Percentiles rank a stretch among this genome's conserved stretches.
These are phyloP conservation scores for Ophiosphaerella herpotricha DNA, from an alignment of 2,329 filamentous ascomycete genomes.

Conservation along the genomic window DNA sequence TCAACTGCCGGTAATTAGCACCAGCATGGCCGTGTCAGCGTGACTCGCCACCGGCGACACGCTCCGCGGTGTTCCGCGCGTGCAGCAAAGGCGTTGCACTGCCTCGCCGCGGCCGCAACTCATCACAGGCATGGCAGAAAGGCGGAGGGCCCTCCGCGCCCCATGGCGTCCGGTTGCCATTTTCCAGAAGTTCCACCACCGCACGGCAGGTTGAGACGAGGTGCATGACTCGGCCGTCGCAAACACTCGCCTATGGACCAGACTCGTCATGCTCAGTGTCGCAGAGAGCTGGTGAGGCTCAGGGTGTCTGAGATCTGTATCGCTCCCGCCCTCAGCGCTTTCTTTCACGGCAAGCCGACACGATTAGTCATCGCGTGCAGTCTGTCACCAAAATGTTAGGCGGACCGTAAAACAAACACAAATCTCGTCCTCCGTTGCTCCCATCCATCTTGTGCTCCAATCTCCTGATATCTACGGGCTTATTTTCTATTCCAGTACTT, in stretches of 20 bases:
- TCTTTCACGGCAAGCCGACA: slow-evolving; percentile 22
- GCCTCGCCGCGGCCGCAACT: slow-evolving; percentile 3
- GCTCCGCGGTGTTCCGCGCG: slow-evolving; percentile 7
- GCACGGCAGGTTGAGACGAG: slow-evolving; percentile 28
- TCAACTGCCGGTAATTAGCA: not conserved
- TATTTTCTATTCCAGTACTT: slow-evolving; percentile 16
- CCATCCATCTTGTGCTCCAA: slow-evolving; percentile 22
- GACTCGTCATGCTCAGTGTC: slow-evolving; percentile 23
- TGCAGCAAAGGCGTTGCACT: too few species aligned
- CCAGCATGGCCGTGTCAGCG: not conserved
- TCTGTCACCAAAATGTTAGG: slow-evolving; percentile 24
- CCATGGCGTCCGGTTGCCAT: slow-evolving; percentile 7
- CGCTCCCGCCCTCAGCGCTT: slow-evolving; percentile 16
- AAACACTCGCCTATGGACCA: slow-evolving; percentile 22
- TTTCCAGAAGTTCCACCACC: slow-evolving; percentile 14
- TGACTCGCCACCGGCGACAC: not conserved
- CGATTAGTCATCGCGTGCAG: slow-evolving; percentile 32
- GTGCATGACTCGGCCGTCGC: slow-evolving; percentile 20
- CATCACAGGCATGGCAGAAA: not conserved
- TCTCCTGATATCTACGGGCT: slow-evolving; percentile 25
- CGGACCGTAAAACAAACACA: slow-evolving; percentile 43
- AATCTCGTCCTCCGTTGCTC: slow-evolving; percentile 40
- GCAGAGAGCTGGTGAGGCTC: slow-evolving; percentile 35
- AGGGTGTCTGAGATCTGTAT: slow-evolving; percentile 35
- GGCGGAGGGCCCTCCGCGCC: slow-evolving; percentile 5